Conservation (phyloP, 768 basidiomycete species). For the Candolleomyces eurysporus region DNA sequence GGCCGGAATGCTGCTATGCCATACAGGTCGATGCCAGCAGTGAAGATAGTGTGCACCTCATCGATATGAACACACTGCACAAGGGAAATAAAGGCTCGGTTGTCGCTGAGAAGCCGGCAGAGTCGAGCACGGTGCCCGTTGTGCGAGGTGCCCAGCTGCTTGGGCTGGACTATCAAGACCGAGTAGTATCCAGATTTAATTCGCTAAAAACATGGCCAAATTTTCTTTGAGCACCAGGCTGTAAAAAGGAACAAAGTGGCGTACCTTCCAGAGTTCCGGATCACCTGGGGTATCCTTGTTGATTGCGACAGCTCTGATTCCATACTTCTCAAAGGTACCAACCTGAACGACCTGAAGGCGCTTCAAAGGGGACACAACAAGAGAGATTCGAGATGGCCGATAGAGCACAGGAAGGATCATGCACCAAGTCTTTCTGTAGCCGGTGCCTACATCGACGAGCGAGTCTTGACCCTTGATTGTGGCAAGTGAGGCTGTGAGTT, state of each 20-base stretch:
- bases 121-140: slow-evolving; percentile 17
- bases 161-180: slow-evolving; percentile 16
- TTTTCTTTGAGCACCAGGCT: neutral
- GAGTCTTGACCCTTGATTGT: slow-evolving; percentile 10
- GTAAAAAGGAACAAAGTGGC: too few relatives aligned
- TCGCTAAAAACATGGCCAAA: neutral
- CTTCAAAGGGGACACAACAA: neutral
- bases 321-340: neutral
- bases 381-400: neutral
- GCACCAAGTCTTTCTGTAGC: slow-evolving; percentile 23
- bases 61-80: slow-evolving; percentile 18
- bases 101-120: slow-evolving; percentile 9
- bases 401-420: slow-evolving; percentile 13
- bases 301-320: neutral
- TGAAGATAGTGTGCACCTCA: slow-evolving; percentile 22
- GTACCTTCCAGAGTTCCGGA: slow-evolving; percentile 17
- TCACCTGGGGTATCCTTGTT: slow-evolving; percentile 4
- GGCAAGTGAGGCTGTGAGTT: too few relatives aligned
- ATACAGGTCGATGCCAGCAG: slow-evolving; percentile 17
- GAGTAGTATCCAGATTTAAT: slow-evolving; percentile 8
- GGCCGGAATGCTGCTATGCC: slow-evolving; percentile 22
- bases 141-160: slow-evolving; percentile 14
- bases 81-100: slow-evolving; percentile 4
- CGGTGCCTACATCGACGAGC: slow-evolving; percentile 22
- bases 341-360: neutral